Conservation (phyloP, 306 rosid species). For the Prunus armeniaca region DNA sequence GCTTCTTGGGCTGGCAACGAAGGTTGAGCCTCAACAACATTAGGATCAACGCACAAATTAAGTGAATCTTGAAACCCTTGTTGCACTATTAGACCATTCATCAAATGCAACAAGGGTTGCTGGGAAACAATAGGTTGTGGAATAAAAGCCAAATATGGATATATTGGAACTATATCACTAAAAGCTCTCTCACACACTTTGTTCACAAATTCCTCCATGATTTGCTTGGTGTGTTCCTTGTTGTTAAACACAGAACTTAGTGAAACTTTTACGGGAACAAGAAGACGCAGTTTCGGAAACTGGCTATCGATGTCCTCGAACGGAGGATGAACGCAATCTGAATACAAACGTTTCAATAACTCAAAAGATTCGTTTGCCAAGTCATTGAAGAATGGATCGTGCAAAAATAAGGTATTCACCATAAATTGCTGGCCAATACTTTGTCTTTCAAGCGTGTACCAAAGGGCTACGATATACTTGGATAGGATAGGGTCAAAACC, state of each 20-base stretch:
- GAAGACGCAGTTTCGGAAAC: background rate
- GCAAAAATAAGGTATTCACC: background rate
- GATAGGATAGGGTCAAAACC: background rate
- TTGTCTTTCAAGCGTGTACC: slow-evolving; percentile 10
- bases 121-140: background rate
- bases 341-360: background rate
- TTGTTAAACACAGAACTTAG: background rate
- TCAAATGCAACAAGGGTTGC: background rate
- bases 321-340: background rate
- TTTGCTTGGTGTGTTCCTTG: background rate
- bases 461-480: slow-evolving; percentile 11
- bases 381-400: background rate
- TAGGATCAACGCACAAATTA: background rate
- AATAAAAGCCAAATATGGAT: background rate
- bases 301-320: background rate
- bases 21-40: background rate
- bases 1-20: background rate
- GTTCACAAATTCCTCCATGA: background rate
- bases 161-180: background rate
- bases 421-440: background rate
- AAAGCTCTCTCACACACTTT: slow-evolving; percentile 12
- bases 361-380: background rate
- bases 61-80: background rate
- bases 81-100: background rate
- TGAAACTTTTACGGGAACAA: background rate